phyloP scores from a whole-genome alignment of 2,329 filamentous ascomycete species.

The Pyrenochaeta sp. region DNA sequence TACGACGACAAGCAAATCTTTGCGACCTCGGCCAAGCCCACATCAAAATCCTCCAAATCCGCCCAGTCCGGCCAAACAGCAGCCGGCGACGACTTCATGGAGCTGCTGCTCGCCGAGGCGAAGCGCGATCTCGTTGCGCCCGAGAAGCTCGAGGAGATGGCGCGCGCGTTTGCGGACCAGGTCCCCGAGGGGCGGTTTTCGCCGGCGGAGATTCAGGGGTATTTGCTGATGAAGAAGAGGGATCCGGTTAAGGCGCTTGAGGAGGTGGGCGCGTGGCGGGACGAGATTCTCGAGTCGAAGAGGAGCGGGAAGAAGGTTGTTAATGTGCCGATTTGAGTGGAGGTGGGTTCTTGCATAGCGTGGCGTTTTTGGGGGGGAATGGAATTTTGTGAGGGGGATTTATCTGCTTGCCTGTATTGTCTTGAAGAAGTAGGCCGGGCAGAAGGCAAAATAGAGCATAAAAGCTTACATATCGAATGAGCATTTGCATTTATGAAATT shows the following conservation, averaged over 20 bases:
- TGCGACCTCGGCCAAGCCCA: neutral
- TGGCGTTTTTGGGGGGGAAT: too few species aligned
- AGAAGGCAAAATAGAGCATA: too few species aligned
- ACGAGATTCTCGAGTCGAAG: slow-evolving; percentile 43
- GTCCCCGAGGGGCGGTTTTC: slow-evolving; percentile 58
- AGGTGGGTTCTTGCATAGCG: too few species aligned
- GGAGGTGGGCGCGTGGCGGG: slow-evolving; percentile 53
- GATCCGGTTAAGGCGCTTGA: slow-evolving; percentile 55
- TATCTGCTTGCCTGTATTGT: too few species aligned
- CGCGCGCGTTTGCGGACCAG: slow-evolving; percentile 53
- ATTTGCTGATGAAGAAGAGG: slow-evolving; percentile 59
- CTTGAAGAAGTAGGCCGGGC: too few species aligned
- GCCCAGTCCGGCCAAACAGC: slow-evolving; percentile 4
- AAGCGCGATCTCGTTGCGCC: slow-evolving; percentile 14
- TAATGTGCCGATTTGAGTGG: neutral
- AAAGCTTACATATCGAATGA: too few species aligned
- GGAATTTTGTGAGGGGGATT: too few species aligned
- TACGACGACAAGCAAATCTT: neutral
- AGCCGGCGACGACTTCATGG: slow-evolving; percentile 20
- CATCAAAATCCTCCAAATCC: neutral
- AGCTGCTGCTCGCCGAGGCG: slow-evolving; percentile 9
- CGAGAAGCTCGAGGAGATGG: slow-evolving; percentile 49
- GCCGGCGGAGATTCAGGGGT: slow-evolving; percentile 62
- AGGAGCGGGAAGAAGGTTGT: slow-evolving; percentile 33
- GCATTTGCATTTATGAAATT: too few species aligned